Percentiles rank a stretch among this genome's conserved stretches.
Evolutionary conservation across 208 protist genomes (phyloP).

Genomic region (Wallacemonas sp.): DNA sequence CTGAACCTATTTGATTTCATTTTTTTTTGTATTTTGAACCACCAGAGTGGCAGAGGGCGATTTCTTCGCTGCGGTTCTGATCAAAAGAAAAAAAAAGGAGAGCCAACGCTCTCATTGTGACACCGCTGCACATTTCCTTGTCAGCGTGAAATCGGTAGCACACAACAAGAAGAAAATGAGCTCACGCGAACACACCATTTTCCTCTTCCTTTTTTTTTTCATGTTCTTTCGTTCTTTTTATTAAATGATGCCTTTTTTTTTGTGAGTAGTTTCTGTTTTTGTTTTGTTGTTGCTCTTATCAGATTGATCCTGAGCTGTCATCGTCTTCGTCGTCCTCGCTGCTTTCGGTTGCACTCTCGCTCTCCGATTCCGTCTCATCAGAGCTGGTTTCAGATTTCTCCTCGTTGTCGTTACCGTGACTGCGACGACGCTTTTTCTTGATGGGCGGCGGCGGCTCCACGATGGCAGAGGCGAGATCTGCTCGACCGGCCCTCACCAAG

Average conservation of each 20-base stretch:
- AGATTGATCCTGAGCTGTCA: neutral
- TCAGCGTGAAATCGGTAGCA: too few relatives aligned
- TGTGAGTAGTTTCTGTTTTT: neutral
- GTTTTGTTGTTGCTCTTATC: constrained; percentile 4
- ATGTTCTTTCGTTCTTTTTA: constrained; percentile 9
- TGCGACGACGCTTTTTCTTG: constrained; percentile 2
- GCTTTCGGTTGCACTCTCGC: neutral
- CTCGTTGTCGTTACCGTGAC: neutral
- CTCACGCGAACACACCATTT: too few relatives aligned
- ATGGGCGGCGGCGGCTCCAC: neutral
- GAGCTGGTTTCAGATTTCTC: neutral
- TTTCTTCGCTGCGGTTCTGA: too few relatives aligned
- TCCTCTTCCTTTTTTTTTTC: neutral
- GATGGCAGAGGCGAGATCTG: neutral
- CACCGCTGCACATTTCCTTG: too few relatives aligned
- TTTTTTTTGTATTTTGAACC: too few relatives aligned
- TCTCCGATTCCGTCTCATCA: neutral
- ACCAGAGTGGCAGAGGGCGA: too few relatives aligned
- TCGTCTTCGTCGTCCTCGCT: neutral
- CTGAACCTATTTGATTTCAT: too few relatives aligned
- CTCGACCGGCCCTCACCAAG: neutral
- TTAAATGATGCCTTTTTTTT: too few relatives aligned
- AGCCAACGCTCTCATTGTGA: too few relatives aligned
- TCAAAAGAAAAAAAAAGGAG: too few relatives aligned
- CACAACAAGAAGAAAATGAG: too few relatives aligned